phyloP scores from a whole-genome alignment of 2,329 filamentous ascomycete genomes.

The Alternaria panax region DNA sequence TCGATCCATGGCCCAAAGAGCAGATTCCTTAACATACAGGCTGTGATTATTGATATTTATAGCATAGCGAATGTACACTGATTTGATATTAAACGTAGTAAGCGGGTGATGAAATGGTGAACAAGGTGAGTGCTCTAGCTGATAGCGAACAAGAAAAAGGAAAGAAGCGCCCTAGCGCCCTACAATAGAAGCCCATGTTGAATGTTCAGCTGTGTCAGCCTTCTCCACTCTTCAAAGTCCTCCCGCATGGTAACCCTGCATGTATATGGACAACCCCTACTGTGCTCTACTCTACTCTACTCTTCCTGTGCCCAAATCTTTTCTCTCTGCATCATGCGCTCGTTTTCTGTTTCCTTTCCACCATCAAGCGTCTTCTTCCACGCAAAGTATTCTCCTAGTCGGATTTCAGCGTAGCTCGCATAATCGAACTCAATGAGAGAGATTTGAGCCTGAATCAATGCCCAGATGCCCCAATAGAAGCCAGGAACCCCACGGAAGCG shows the following conservation, averaged over 20 bases:
- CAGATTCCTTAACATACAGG: no score
- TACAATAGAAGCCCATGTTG: slow-evolving; percentile 7
- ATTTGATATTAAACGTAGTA: slow-evolving; percentile 12
- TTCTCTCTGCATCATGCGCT: slow-evolving; percentile 70
- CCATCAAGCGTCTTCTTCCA: slow-evolving; percentile 81
- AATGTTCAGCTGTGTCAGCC: slow-evolving; percentile 8
- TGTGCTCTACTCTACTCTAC: no score
- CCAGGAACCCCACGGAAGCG: slow-evolving; percentile 87
- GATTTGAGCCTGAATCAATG: slow-evolving; percentile 90
- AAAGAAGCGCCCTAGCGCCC: slow-evolving; percentile 1
- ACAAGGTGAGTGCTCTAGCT: slow-evolving; percentile 6
- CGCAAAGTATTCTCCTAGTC: slow-evolving; percentile 90
- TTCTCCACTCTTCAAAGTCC: background rate
- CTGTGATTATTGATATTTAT: no score
- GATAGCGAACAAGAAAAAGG: slow-evolving; percentile 4
- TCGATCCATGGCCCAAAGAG: no score
- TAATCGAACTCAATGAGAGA: slow-evolving; percentile 98
- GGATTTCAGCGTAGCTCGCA: slow-evolving; percentile 83
- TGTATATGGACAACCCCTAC: background rate
- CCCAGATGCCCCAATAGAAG: slow-evolving; percentile 93
- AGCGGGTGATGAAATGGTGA: background rate
- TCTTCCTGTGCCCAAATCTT: slow-evolving; percentile 75
- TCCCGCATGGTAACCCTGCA: background rate
- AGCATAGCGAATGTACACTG: background rate
- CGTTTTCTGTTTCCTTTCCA: slow-evolving; percentile 66